These are phyloP conservation scores for Penicillium sclerotigenum DNA, from an alignment of 2,329 filamentous ascomycete genomes.

Conservation along the genomic window DNA sequence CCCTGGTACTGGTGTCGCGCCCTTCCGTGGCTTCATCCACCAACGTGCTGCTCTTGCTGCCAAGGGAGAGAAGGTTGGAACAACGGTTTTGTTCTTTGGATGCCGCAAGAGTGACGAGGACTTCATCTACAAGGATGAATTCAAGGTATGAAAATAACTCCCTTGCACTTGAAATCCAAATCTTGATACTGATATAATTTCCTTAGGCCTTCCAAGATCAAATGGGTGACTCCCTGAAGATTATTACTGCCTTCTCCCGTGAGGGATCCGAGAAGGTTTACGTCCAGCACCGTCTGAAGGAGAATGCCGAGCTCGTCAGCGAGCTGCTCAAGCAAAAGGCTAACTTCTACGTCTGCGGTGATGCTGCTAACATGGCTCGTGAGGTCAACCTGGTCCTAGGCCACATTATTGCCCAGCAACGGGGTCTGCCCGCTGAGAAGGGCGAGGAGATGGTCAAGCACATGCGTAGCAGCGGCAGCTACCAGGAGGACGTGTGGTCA, in stretches of 20 bases:
- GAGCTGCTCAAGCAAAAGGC: constrained; percentile 78
- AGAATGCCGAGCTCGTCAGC: constrained; percentile 79
- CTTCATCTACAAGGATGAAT: constrained; percentile 88
- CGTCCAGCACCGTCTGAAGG: constrained; percentile 87
- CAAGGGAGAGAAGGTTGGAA: constrained; percentile 77
- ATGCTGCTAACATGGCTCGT: constrained; percentile 94
- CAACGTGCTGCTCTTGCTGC: constrained; percentile 82
- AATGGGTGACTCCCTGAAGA: constrained; percentile 82
- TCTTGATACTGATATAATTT: constrained; percentile 25
- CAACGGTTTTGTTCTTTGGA: constrained; percentile 89
- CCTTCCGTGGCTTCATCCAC: constrained; percentile 92
- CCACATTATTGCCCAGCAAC: constrained; percentile 80
- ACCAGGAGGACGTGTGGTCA: constrained; percentile 80
- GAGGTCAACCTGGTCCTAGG: constrained; percentile 85
- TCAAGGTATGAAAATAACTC: constrained; percentile 65
- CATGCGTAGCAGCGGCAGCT: constrained; percentile 92
- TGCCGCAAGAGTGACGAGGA: constrained; percentile 87
- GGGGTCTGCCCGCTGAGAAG: constrained; percentile 78
- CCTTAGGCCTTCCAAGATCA: constrained; percentile 73
- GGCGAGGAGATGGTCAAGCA: constrained; percentile 95
- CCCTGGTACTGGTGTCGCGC: constrained; percentile 92
- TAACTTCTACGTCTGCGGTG: constrained; percentile 97
- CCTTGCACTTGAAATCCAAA: neutral
- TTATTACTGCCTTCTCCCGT: constrained; percentile 94
- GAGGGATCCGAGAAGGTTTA: constrained; percentile 87